Evolutionary conservation across 352 stramenopile species (phyloP).

Genomic region (Pythium periplocum): DNA sequence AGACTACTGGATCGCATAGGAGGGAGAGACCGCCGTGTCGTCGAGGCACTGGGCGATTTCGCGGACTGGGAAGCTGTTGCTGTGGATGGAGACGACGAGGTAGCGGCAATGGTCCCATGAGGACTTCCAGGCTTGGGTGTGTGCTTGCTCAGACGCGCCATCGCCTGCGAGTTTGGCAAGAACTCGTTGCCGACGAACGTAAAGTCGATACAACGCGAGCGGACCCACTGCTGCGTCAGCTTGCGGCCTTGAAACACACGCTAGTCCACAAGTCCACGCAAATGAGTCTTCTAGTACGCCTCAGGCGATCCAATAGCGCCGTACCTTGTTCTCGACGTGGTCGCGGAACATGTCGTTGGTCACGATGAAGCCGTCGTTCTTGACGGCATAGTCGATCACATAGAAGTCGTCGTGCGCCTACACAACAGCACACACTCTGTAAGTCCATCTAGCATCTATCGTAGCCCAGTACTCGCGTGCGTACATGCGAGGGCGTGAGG

Average conservation of each 20-base stretch:
- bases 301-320: constrained; percentile 1
- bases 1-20: constrained; percentile 7
- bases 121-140: constrained; percentile 6
- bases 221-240: constrained; percentile 59
- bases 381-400: constrained; percentile 89
- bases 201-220: constrained; percentile 77
- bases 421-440: background rate
- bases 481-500: constrained; percentile 67
- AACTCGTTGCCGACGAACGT: constrained; percentile 89
- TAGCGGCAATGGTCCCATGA: constrained; percentile 6
- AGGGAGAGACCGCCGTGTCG: no score
- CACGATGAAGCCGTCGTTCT: constrained; percentile 85
- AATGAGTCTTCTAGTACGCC: background rate
- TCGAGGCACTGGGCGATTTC: no score
- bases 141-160: constrained; percentile 58
- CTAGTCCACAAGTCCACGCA: constrained; percentile 18
- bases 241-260: constrained; percentile 57
- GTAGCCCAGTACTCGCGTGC: background rate
- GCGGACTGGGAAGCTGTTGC: constrained; percentile 2
- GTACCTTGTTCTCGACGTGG: constrained; percentile 68
- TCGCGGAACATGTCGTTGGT: constrained; percentile 93
- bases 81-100: background rate
- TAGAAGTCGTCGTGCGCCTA: constrained; percentile 89
- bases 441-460: background rate
- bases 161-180: constrained; percentile 82